Base-by-base conservation (phyloP, 1,284 basidiomycete genomes). In the Irpex sp. region DNA sequence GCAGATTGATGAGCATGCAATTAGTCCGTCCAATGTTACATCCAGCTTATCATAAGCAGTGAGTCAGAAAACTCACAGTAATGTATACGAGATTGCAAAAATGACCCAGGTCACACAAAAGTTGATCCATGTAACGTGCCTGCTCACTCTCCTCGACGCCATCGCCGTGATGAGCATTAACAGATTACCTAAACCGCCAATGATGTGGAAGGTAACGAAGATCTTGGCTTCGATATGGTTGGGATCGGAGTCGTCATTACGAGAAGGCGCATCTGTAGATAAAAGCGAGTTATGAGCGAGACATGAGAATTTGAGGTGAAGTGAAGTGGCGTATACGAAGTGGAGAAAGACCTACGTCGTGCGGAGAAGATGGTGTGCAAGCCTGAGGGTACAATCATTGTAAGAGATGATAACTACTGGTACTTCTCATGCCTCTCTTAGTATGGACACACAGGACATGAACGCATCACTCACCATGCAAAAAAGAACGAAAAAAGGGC, bases 101-200 rank as follows among this genome's bases (percentile, higher is more conserved):
- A 78, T 68, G 49, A 77, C 70, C 77, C 77, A 78, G 9, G 74
- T 70, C 13, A 71, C 62, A 60, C 74, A 74, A 67, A 78, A 78
- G 64, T 70, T 75, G 60, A 75, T 71, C 73, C 75, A 78, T 1
- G 76, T 76, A 15, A 73, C 66, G 66, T 75, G 74, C 57, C 76
- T 69, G 57, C 71, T 70, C 59, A 77, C 69, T 37, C 66, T 69
- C 4, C 60, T 62, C n/a, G 71, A 71, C 36, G 70, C 66, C 15
- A 75, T n/a, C 2, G 74, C 74, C 9, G 71, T 73, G 17, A 72
- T 26, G 26, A 77, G 67, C 55, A 76, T 71, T 11, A 73, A 54
- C 13, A 70, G 58, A n/a, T 73, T 56, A 5, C 76, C 76, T 13
- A 73, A 58, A 3, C 67, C 70, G 13, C 74, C 76, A 1, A 63